phyloP scores from a whole-genome alignment of 805 yeast genomes.

The Sugiyamaella marilandica region DNA sequence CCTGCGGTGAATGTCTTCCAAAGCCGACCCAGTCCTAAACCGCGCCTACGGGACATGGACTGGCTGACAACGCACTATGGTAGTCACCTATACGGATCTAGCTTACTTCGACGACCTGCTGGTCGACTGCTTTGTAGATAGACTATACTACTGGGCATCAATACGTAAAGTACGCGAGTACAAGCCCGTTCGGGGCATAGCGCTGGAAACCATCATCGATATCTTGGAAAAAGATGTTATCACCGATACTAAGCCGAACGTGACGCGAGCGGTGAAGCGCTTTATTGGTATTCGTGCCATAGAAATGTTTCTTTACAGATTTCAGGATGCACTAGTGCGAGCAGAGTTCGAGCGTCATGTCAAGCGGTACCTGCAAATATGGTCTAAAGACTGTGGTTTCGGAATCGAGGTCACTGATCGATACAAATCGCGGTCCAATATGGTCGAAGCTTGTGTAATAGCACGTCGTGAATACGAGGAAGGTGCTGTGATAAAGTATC shows the following conservation, averaged over 20 bases:
- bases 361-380: slow-evolving; percentile 36
- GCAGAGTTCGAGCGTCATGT: slow-evolving; percentile 37
- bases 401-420: slow-evolving; percentile 42
- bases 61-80: background rate
- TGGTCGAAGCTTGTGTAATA: slow-evolving; percentile 38
- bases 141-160: slow-evolving; percentile 29
- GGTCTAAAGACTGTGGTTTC: slow-evolving; percentile 37
- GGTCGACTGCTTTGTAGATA: slow-evolving; percentile 28
- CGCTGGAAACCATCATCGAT: slow-evolving; percentile 13
- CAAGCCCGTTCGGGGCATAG: slow-evolving; percentile 23
- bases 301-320: slow-evolving; percentile 26
- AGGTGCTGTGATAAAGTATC: slow-evolving; percentile 34
- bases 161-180: slow-evolving; percentile 28
- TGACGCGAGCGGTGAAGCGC: slow-evolving; percentile 23
- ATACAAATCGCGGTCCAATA: slow-evolving; percentile 28
- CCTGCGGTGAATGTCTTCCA: background rate
- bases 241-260: slow-evolving; percentile 2
- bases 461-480: slow-evolving; percentile 31
- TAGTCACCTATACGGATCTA: slow-evolving; percentile 25
- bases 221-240: slow-evolving; percentile 18
- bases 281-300: slow-evolving; percentile 29
- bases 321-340: slow-evolving; percentile 20
- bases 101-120: slow-evolving; percentile 29
- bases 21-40: too few relatives aligned
- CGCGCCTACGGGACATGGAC: background rate